Conservation (phyloP, 1,284 basidiomycete genomes). For the Marasmius tenuissimus region DNA sequence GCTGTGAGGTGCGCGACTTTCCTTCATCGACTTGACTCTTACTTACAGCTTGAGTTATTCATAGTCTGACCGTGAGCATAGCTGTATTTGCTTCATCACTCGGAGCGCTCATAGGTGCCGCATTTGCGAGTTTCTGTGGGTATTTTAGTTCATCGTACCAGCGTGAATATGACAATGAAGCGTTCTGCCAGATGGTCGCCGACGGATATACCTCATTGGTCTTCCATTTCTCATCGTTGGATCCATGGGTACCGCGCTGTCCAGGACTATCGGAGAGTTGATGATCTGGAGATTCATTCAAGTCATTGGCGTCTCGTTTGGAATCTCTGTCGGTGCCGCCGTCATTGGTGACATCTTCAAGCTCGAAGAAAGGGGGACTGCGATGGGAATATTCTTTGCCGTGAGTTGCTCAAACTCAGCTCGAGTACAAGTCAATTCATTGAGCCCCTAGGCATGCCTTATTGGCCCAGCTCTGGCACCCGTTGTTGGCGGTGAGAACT, state of each 20-base stretch:
- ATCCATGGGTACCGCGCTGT: conserved; percentile 57
- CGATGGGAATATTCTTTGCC: conserved; percentile 63
- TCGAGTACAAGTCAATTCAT: background rate
- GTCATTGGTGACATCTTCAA: conserved; percentile 66
- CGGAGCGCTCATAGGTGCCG: conserved; percentile 51
- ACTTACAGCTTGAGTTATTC: background rate
- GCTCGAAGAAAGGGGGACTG: conserved; percentile 59
- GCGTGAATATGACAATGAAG: background rate
- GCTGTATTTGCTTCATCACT: conserved; percentile 42
- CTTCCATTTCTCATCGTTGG: conserved; percentile 62
- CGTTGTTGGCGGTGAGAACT: conserved; percentile 19
- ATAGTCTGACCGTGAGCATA: conserved; percentile 36
- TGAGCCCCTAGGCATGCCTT: conserved; percentile 33
- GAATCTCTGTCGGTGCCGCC: conserved; percentile 58
- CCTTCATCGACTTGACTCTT: background rate
- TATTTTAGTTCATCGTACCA: background rate
- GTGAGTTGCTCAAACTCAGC: conserved; percentile 30
- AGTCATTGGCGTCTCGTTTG: conserved; percentile 55
- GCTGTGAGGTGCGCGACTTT: conserved; percentile 46
- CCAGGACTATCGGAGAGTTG: conserved; percentile 45
- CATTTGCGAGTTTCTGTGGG: conserved; percentile 53
- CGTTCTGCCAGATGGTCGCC: conserved; percentile 53
- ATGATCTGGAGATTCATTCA: conserved; percentile 66
- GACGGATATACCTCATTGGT: conserved; percentile 59
- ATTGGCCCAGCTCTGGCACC: conserved; percentile 46